Base-by-base conservation (phyloP, 2,329 filamentous ascomycete species). In the Xylaria sp. region DNA sequence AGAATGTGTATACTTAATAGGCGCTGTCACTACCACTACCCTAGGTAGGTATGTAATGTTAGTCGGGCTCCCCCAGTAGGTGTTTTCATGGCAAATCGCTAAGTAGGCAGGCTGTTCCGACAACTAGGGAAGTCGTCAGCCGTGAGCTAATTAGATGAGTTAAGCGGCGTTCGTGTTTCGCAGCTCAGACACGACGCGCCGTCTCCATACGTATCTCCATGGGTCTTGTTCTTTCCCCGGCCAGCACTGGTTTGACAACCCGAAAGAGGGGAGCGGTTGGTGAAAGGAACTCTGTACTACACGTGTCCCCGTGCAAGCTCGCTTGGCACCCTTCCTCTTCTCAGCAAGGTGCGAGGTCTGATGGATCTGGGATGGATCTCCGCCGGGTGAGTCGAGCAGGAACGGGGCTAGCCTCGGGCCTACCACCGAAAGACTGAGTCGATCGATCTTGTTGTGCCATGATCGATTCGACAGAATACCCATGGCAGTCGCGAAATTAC, bases 241-340 rank as follows among this genome's bases (percentile, higher is more conserved):
- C 9, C 28, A 31, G 5, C 28, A 31, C 28, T 58, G 37, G 33
- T 46, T 50, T 54, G 8, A 38, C 31, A 28, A 40, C 28, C 50
- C 54, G 35, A 42, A 52, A 61, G 19, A 35, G 53, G 57, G 61
- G 64, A 64, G 49, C 38, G 50, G 43, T 59, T 60, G 55, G 25
- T 37, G 37, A 25, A 35, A 46, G 6, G 40, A 31, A 37, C 38
- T 23, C 42, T 21, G 31, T 56, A 40, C 33, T 42, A 12, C 23
- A 38, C 43, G 31, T 25, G 21, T 21, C 40, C 23, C 46, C 43
- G 31, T 25, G 21, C 28, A 46, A 35, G 33, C 17, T 23, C n/a
- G 25, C 54, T 61, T 59, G 62, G 63, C 52, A 45, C 31, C 4
- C 43, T 62, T 47, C 40, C 63, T 54, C 43, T 51, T 42, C 50